These are phyloP conservation scores for Simplicillium aogashimaense DNA, from an alignment of 2,329 filamentous ascomycete genomes.

Conservation along the genomic window DNA sequence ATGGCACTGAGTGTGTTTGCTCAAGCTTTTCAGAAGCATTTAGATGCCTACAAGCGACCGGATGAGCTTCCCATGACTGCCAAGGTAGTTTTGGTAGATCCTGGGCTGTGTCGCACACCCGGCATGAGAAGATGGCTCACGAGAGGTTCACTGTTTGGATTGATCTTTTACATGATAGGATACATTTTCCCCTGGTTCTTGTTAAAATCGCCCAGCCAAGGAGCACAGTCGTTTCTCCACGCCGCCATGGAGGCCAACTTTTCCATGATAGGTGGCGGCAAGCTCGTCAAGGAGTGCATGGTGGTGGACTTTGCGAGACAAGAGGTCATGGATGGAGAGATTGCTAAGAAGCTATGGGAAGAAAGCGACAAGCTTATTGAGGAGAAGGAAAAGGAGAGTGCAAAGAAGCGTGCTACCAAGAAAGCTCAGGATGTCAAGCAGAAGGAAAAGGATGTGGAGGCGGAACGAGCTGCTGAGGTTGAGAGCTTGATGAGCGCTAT, in stretches of 20 bases:
- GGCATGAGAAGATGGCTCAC: constrained; percentile 83
- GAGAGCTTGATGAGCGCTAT: constrained; percentile 31
- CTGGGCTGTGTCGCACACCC: constrained; percentile 74
- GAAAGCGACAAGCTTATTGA: constrained; percentile 79
- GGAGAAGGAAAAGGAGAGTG: constrained; percentile 69
- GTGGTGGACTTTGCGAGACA: constrained; percentile 60
- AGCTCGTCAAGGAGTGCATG: constrained; percentile 80
- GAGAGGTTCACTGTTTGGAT: constrained; percentile 70
- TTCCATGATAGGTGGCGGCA: constrained; percentile 50
- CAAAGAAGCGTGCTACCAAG: constrained; percentile 32
- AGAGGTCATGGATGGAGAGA: constrained; percentile 68
- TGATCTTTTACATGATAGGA: constrained; percentile 64
- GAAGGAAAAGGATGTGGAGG: constrained; percentile 24
- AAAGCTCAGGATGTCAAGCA: constrained; percentile 18
- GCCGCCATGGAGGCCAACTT: constrained; percentile 75
- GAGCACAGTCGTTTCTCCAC: constrained; percentile 77
- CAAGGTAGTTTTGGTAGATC: constrained; percentile 78
- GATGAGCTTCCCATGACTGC: constrained; percentile 76
- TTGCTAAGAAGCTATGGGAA: constrained; percentile 83
- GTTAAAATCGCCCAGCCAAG: constrained; percentile 74
- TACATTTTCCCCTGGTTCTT: constrained; percentile 82
- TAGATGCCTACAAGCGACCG: constrained; percentile 73
- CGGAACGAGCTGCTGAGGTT: constrained; percentile 19
- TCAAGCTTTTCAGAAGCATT: constrained; percentile 82
- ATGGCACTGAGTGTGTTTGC: constrained; percentile 85